phyloP scores from a whole-genome alignment of 148 eudicot genomes.

The Fagopyrum esculentum region DNA sequence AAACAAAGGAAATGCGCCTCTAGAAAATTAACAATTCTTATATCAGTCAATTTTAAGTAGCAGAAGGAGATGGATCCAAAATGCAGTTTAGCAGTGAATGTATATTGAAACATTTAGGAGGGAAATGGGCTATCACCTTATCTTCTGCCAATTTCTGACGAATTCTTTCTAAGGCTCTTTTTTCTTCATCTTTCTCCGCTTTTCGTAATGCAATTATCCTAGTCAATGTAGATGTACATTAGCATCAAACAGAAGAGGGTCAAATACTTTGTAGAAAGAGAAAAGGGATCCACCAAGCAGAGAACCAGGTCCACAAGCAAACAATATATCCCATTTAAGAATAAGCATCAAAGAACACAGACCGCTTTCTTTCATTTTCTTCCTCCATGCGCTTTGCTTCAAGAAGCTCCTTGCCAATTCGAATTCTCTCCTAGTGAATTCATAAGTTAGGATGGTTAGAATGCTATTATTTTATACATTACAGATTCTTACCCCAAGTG shows the following conservation, averaged over 20 bases:
- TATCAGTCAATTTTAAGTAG: too few species aligned
- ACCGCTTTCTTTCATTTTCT: constrained; percentile 99
- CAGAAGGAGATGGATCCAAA: neutral
- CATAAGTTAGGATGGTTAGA: neutral
- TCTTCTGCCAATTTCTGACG: constrained; percentile 92
- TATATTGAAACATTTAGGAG: neutral
- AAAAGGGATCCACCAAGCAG: constrained; percentile 7
- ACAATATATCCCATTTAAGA: constrained; percentile 11
- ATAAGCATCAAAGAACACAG: constrained; percentile 17
- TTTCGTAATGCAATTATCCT: constrained; percentile 82
- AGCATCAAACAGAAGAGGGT: constrained; percentile 3
- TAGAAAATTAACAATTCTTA: too few species aligned
- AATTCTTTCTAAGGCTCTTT: constrained; percentile 82
- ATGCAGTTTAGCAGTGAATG: neutral
- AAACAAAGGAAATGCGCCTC: too few species aligned
- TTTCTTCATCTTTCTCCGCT: constrained; percentile 98
- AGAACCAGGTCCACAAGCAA: constrained; percentile 5
- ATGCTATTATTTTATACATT: neutral
- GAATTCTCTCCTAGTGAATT: constrained; percentile 74
- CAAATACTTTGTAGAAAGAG: neutral
- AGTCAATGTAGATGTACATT: constrained; percentile 16
- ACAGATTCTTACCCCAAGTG: neutral
- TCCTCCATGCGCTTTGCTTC: constrained; percentile 99
- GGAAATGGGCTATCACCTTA: constrained; percentile 40
- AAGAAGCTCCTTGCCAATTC: constrained; percentile 91